Base-by-base conservation (phyloP, 2,329 filamentous ascomycete genomes). In the Fusarium albidum region DNA sequence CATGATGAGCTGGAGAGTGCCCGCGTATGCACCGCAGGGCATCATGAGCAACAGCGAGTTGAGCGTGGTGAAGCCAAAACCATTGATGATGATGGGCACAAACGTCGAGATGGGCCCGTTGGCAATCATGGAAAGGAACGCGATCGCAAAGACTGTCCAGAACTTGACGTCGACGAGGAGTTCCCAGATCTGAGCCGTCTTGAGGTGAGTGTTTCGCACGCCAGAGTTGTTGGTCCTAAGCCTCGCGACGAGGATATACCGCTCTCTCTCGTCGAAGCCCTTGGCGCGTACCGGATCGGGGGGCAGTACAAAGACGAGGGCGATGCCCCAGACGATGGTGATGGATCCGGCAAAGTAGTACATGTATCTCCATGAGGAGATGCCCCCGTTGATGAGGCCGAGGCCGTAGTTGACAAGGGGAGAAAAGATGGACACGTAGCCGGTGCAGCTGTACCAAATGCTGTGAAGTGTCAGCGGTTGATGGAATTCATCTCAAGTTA, bases 391-490 rank as follows among this genome's bases (percentile, higher is more conserved):
- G 49, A 81, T 73, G 9, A 75, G 73, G 1, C 78, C 79, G 4
- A 82, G 64, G 5, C 73, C 79, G 52, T 79, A 82, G 66, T 79
- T 79, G 58, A 80, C 72, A 2, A 80, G 61, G 0, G 78, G 78
- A 0, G 75, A 76, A 25, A 82, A 68, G 21, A 79, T 71, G 1
- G 73, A 73, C 10, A 77, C 76, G 40, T 77, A 76, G 4, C 79
- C 77, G 0, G 73, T 77, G 53, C 70, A 75, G 33, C 61, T 79
- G 55, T 77, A 77, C 73, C 73, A 77, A 9, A 74, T 67, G 31
- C 60, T 57, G 26, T 21, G 13, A 12, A 1, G 13, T 15, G 49
- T 56, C 9, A 52, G 21, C 17, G 38, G n/a, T n/a, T n/a, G n/a
- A n/a, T n/a, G n/a, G n/a, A n/a, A n/a, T n/a, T n/a, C n/a, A n/a